Percentiles rank a stretch among this genome's conserved stretches.
phyloP scores from a whole-genome alignment of 1,284 basidiomycete genomes.

The Coniferiporia sulphurascens region DNA sequence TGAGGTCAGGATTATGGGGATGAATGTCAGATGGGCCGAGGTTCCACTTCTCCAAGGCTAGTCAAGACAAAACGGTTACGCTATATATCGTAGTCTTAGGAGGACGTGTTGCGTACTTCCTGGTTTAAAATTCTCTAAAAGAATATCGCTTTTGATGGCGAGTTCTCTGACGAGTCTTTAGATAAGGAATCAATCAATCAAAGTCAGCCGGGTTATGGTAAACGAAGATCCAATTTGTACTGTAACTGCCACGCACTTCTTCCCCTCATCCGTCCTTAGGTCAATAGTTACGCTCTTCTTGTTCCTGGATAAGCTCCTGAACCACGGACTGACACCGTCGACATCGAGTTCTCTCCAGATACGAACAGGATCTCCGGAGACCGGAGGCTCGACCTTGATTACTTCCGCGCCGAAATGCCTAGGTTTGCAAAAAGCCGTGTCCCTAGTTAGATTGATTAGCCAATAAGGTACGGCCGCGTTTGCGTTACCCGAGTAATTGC shows the following conservation, averaged over 20 bases:
- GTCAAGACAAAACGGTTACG: neutral
- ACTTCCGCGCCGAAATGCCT: constrained; percentile 69
- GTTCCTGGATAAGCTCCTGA: constrained; percentile 61
- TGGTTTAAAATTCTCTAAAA: constrained; percentile 69
- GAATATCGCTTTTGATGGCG: constrained; percentile 56
- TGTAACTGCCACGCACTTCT: too few species aligned
- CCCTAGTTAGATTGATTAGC: neutral
- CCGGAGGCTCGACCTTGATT: constrained; percentile 64
- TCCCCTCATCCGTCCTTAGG: constrained; percentile 53
- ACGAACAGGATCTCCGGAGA: constrained; percentile 58
- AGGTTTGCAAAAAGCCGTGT: neutral
- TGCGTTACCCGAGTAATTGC: constrained; percentile 54
- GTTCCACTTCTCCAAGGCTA: constrained; percentile 66
- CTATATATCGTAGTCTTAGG: neutral
- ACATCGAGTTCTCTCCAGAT: constrained; percentile 66
- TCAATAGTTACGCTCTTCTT: constrained; percentile 71
- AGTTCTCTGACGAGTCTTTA: constrained; percentile 55
- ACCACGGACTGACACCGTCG: constrained; percentile 69
- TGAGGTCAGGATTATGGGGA: constrained; percentile 54
- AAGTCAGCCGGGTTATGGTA: neutral
- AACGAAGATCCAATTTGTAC: constrained; percentile 17
- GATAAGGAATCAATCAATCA: neutral
- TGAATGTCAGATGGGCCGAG: constrained; percentile 54
- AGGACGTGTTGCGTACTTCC: constrained; percentile 46
- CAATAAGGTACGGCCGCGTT: constrained; percentile 10